Evolutionary conservation across 23 red algal species (phyloP), one percentile per base, ranked within the genome.

Genomic region (Gracilaria domingensis): DNA sequence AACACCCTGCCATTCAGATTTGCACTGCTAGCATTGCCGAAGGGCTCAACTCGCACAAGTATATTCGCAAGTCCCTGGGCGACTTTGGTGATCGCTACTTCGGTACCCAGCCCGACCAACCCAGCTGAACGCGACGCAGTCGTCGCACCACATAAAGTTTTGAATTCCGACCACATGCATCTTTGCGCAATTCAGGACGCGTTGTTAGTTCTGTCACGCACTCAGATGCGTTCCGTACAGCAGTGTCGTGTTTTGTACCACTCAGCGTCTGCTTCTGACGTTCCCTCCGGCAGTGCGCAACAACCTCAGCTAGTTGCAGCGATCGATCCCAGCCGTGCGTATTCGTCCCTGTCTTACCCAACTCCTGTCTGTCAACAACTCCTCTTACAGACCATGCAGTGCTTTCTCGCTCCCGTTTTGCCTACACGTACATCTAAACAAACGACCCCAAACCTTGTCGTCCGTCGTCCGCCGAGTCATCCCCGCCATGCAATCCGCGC

Each of bases 1-100:
- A 59, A 14, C 83, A 94, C 57, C 97, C 97, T 28, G 59, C 82
- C 8, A 86, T 98, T 29, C 21, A 50, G 42, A 35, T 98, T 7
- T 92, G 95, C 26, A 98, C 97, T 8, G 93, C 91, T 12, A 84
- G 47, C 51, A 84, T 98, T 14, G 97, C 92, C 35, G 89, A 71
- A 13, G 91, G 88, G 28, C 82, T 98, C 13, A 98, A 92, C 36
- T 75, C 29, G 44, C 56, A 94, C 12, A 90, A 89, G 17, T 98
- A 91, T 75, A 98, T 98, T 44, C 76, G 88, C 13, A 91, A 89
- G 47, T 82, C 89, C 18, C 49, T 94, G 36, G 97, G 97, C 16
- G 97, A 98, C 81, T 98, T 94, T 91, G 97, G 97, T 50, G 97
- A 98, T 45, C 73, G 93, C 11, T 98, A 98, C 75, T 98, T 96